Conservation (phyloP, 176 grass and related monocot genomes). For the Ananas comosus region DNA sequence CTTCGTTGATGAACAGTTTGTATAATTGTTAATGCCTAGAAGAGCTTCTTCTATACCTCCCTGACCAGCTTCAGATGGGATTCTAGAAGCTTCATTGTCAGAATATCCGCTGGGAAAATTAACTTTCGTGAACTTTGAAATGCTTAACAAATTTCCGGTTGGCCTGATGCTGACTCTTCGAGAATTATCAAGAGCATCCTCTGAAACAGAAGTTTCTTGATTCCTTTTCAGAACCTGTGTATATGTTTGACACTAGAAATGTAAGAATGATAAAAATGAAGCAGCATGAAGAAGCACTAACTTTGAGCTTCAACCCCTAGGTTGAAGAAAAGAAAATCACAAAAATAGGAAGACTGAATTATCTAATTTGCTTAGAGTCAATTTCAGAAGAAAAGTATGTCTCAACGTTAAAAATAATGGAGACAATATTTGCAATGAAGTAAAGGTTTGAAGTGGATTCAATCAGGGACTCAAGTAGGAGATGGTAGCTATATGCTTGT, state of each 20-base stretch:
- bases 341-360: too few relatives aligned
- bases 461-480: too few relatives aligned
- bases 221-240: neutral
- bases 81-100: neutral
- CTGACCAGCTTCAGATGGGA: neutral
- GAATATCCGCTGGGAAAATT: neutral
- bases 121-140: neutral
- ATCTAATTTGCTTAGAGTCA: too few relatives aligned
- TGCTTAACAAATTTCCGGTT: neutral
- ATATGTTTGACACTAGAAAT: neutral
- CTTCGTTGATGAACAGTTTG: neutral
- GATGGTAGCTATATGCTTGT: too few relatives aligned
- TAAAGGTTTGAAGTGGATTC: too few relatives aligned
- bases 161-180: neutral
- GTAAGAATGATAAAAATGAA: neutral
- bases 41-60: neutral
- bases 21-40: neutral
- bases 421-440: too few relatives aligned
- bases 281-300: too few relatives aligned
- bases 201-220: neutral
- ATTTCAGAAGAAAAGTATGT: too few relatives aligned
- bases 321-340: too few relatives aligned
- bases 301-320: too few relatives aligned
- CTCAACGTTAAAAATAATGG: too few relatives aligned
- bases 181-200: neutral